Base-by-base conservation (phyloP, 441 rosid genomes). In the Erodium moschatum region DNA sequence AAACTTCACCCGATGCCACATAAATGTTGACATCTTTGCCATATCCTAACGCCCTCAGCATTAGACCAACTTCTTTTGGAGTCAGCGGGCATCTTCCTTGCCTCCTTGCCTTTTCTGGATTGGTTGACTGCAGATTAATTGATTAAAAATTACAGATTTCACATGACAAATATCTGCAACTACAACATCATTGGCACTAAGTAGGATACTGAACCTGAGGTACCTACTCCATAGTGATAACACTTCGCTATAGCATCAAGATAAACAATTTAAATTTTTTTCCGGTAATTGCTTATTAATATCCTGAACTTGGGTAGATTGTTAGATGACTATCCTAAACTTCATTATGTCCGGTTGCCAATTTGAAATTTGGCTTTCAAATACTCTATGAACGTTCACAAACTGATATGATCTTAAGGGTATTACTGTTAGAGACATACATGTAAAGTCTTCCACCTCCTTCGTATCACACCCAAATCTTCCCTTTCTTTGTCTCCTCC, bases 71-170 rank as follows among this genome's bases (percentile, higher is more conserved):
- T 87, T 95, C 99, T 78, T 84, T 85, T n/a, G 99, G 99, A 64
- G 97, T 92, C 20, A 95, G 93, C 1, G 98, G 99, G 80, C 99
- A 95, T 79, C 82, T 86, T 76, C 99, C 98, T 70, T 95, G 99
- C 77, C 98, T 79, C 75, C 98, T 85, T 76, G 81, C 92, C 79
- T 83, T 90, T n/a, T 95, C 99, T 20, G 97, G 96, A 73, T 90
- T 85, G 70, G 68, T 77, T 62, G 70, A 71, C 97, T 94, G 88
- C 62, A 15, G 8, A 52, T 52, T 8, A 52, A 52, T 52, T 1
- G 67, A 24, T 0, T 24, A 24, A 24, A 24, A 24, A 24, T 24
- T 24, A 24, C n/a, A 24, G 20, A 64, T 19, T 46, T 21, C 54
- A 38, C 80, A 87, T 52, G 20, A 4, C 15, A 16, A 5, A 52